A percentile compares a stretch with the other conserved stretches of the same genome.
phyloP scores from a whole-genome alignment of 139 green algal species.

The Marvania coccoides region DNA sequence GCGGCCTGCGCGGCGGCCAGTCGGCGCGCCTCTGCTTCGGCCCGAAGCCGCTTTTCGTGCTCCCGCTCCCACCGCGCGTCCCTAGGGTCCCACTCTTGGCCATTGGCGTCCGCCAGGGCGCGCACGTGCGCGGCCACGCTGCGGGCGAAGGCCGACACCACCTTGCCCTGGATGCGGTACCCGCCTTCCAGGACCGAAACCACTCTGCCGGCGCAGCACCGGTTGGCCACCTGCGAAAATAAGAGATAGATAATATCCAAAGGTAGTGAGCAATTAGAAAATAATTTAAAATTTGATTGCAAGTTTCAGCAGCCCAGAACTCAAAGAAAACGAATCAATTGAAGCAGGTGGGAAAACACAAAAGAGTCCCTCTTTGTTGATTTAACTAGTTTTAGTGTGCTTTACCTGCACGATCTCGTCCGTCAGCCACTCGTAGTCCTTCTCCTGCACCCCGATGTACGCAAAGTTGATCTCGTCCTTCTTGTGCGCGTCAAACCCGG shows the following conservation, averaged over 20 bases:
- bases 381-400: no score
- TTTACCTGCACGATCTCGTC: conserved; percentile 69
- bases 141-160: conserved; percentile 75
- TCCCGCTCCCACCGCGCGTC: conserved; percentile 39
- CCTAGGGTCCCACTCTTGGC: conserved; percentile 24
- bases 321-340: no score
- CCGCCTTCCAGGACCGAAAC: conserved; percentile 85
- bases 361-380: no score
- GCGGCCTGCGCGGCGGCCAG: not conserved
- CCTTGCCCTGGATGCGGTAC: conserved; percentile 78
- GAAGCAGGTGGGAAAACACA: no score
- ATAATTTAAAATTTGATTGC: no score
- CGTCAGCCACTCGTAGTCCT: conserved; percentile 87
- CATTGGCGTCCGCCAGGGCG: conserved; percentile 48
- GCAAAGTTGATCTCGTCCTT: conserved; percentile 82
- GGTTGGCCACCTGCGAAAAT: conserved; percentile 27
- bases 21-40: conserved; percentile 15
- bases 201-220: conserved; percentile 69
- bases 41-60: conserved; percentile 25
- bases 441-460: conserved; percentile 77
- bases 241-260: no score
- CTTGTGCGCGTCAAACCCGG: conserved; percentile 84
- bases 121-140: conserved; percentile 78
- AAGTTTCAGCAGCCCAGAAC: no score
- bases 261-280: no score